phyloP scores from a whole-genome alignment of 2,329 filamentous ascomycete species.

The Verticillium longisporum region DNA sequence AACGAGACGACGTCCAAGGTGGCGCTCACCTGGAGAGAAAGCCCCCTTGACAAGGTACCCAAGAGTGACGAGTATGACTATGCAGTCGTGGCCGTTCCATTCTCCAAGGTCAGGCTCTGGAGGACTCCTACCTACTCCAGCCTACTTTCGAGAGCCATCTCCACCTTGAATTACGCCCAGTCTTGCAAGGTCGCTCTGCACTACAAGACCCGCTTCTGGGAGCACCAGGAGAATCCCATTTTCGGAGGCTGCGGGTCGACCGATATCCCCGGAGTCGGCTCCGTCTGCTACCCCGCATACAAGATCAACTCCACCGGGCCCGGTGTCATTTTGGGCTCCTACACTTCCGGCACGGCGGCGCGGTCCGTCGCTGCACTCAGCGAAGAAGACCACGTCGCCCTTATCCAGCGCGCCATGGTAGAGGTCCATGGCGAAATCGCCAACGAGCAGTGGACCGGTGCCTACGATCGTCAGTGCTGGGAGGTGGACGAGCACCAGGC shows the following conservation, averaged over 20 bases:
- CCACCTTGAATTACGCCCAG: slow-evolving; percentile 26
- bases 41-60: slow-evolving; percentile 26
- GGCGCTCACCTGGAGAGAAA: slow-evolving; percentile 45
- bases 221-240: slow-evolving; percentile 38
- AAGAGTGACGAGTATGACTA: slow-evolving; percentile 51
- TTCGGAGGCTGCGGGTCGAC: slow-evolving; percentile 49
- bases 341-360: slow-evolving; percentile 29
- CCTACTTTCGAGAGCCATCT: slow-evolving; percentile 33
- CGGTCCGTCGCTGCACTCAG: slow-evolving; percentile 30
- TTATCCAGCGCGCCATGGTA: slow-evolving; percentile 57
- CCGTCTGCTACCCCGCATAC: slow-evolving; percentile 56
- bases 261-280: slow-evolving; percentile 50
- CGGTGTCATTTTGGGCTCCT: slow-evolving; percentile 51
- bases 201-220: slow-evolving; percentile 53
- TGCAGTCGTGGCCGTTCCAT: slow-evolving; percentile 52
- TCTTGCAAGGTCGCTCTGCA: slow-evolving; percentile 53
- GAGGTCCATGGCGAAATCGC: slow-evolving; percentile 51
- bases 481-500: slow-evolving; percentile 20
- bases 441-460: slow-evolving; percentile 19
- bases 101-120: slow-evolving; percentile 50
- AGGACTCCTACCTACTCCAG: slow-evolving; percentile 18
- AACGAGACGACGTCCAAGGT: slow-evolving; percentile 43
- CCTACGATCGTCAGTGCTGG: slow-evolving; percentile 25
- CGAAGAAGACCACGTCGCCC: slow-evolving; percentile 51
- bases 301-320: slow-evolving; percentile 51